These are phyloP conservation scores for Backusella mclennaniae DNA, from an alignment of 192 early-diverging fungal genomes.

Conservation along the genomic window DNA sequence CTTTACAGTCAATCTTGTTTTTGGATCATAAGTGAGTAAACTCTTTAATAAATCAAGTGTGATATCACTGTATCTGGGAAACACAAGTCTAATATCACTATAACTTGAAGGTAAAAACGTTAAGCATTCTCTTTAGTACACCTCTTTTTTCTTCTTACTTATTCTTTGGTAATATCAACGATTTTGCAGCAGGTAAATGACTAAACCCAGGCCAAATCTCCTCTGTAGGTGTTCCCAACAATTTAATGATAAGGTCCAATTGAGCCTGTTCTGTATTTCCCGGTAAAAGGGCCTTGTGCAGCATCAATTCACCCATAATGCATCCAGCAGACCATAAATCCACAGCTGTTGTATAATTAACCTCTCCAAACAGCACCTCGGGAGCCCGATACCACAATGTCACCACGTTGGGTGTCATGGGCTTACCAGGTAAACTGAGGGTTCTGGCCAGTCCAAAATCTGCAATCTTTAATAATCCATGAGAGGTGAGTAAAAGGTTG, in stretches of 20 bases:
- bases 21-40: constrained; percentile 77
- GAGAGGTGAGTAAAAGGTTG: constrained; percentile 65
- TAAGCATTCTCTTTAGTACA: neutral
- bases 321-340: constrained; percentile 87
- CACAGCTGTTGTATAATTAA: constrained; percentile 68
- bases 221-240: constrained; percentile 76
- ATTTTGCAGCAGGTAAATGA: constrained; percentile 58
- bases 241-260: constrained; percentile 63
- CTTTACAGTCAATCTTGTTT: constrained; percentile 58
- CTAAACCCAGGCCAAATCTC: constrained; percentile 78
- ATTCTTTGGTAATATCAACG: constrained; percentile 58
- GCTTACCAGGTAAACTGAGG: constrained; percentile 54
- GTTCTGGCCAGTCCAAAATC: constrained; percentile 81
- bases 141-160: constrained; percentile 30
- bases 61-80: constrained; percentile 48
- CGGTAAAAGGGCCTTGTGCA: constrained; percentile 70
- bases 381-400: constrained; percentile 88
- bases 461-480: constrained; percentile 76
- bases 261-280: constrained; percentile 83
- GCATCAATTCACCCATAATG: constrained; percentile 84
- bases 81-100: constrained; percentile 57
- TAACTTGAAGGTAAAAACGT: constrained; percentile 29
- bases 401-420: constrained; percentile 83
- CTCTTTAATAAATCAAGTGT: constrained; percentile 61
- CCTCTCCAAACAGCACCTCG: constrained; percentile 72